A percentile compares a stretch with the other conserved stretches of the same genome.
Conservation (phyloP, 1,284 basidiomycete genomes). For the Vanrija sp. region DNA sequence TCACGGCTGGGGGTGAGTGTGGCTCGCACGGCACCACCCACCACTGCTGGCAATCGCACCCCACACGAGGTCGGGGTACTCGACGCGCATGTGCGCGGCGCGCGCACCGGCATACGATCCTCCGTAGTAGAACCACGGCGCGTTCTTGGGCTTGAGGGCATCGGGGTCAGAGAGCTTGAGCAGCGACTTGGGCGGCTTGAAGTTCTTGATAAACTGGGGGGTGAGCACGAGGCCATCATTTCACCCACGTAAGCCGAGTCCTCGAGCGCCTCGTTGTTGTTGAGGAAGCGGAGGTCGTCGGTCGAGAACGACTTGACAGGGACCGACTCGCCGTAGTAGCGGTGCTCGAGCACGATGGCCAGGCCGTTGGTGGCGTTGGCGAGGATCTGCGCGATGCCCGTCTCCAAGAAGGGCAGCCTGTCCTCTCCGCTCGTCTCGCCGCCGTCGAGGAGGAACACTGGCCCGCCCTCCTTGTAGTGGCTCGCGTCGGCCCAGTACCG, state of each 20-base stretch:
- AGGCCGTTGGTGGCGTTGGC: slow-evolving; percentile 73
- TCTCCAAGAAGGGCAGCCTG: slow-evolving; percentile 48
- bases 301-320: slow-evolving; percentile 66
- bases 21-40: slow-evolving; percentile 13
- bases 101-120: slow-evolving; percentile 80
- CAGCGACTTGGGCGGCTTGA: slow-evolving; percentile 60
- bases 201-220: slow-evolving; percentile 71
- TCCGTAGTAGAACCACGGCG: slow-evolving; percentile 94
- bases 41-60: slow-evolving; percentile 89
- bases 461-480: slow-evolving; percentile 70
- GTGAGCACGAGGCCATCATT: neutral
- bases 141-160: slow-evolving; percentile 51
- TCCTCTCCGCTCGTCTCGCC: slow-evolving; percentile 62
- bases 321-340: slow-evolving; percentile 66
- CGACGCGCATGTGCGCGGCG: slow-evolving; percentile 81
- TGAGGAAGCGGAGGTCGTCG: slow-evolving; percentile 75
- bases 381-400: slow-evolving; percentile 79
- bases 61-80: slow-evolving; percentile 72
- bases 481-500: slow-evolving; percentile 83
- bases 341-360: slow-evolving; percentile 85
- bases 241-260: slow-evolving; percentile 65
- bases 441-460: slow-evolving; percentile 75
- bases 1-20: slow-evolving; percentile 37
- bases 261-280: slow-evolving; percentile 82
- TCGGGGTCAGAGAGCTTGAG: slow-evolving; percentile 63